A percentile compares a stretch with the other conserved stretches of the same genome.
phyloP scores from a whole-genome alignment of 2,329 filamentous ascomycete species.

The Scedosporium apiospermum region DNA sequence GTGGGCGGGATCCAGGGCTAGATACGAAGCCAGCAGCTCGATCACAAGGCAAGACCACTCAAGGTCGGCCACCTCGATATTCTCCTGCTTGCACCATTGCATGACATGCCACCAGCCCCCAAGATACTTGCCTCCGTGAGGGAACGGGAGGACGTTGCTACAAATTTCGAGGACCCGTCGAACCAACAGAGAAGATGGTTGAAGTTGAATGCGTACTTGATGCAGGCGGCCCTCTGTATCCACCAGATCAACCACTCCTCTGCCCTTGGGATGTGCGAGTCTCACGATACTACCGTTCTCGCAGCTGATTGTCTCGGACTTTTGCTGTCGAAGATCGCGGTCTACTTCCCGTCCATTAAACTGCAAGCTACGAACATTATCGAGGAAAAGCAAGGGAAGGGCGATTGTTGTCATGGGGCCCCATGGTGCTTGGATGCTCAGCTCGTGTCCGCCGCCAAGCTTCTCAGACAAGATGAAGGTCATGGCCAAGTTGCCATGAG shows the following conservation, averaged over 20 bases:
- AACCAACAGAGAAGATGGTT: slow-evolving; percentile 55
- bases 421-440: slow-evolving; percentile 71
- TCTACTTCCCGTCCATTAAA: slow-evolving; percentile 41
- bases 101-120: slow-evolving; percentile 66
- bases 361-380: slow-evolving; percentile 51
- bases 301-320: slow-evolving; percentile 35
- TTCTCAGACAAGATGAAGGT: slow-evolving; percentile 62
- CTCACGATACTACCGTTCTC: slow-evolving; percentile 38
- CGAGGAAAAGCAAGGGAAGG: slow-evolving; percentile 49
- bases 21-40: slow-evolving; percentile 53
- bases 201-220: slow-evolving; percentile 57
- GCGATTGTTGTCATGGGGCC: slow-evolving; percentile 58
- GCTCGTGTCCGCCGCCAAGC: slow-evolving; percentile 50
- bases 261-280: slow-evolving; percentile 47
- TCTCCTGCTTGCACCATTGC: slow-evolving; percentile 52
- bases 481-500: slow-evolving; percentile 56
- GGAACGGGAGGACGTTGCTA: slow-evolving; percentile 52
- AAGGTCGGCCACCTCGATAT: slow-evolving; percentile 34
- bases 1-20: slow-evolving; percentile 40
- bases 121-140: slow-evolving; percentile 50
- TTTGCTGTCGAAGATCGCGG: slow-evolving; percentile 39
- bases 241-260: slow-evolving; percentile 56
- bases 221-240: slow-evolving; percentile 55
- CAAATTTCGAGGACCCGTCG: slow-evolving; percentile 51
- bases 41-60: slow-evolving; percentile 65